phyloP scores from a whole-genome alignment of 2,329 filamentous ascomycete species.

The Diatrype stigma region DNA sequence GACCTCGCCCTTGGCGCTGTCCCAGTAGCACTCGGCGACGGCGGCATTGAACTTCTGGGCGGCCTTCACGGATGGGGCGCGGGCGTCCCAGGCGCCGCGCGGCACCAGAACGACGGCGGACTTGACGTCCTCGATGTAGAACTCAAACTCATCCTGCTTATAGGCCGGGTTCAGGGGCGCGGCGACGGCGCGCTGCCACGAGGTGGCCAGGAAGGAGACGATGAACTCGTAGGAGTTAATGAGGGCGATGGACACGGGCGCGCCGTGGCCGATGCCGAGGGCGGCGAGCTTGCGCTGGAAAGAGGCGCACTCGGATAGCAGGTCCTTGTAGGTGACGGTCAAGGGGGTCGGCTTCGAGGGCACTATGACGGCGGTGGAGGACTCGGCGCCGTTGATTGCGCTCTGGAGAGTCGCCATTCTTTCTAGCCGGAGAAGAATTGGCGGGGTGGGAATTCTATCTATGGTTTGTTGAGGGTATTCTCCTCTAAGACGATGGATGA shows the following conservation, averaged over 20 bases:
- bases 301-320: slow-evolving; percentile 59
- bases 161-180: slow-evolving; percentile 86
- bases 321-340: slow-evolving; percentile 65
- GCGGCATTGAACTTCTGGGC: slow-evolving; percentile 76
- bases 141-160: slow-evolving; percentile 87
- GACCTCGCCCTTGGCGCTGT: slow-evolving; percentile 59
- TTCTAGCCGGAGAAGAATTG: not conserved
- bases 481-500: slow-evolving; percentile 1
- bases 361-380: slow-evolving; percentile 64
- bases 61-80: slow-evolving; percentile 69
- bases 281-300: slow-evolving; percentile 77
- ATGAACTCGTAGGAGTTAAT: slow-evolving; percentile 87
- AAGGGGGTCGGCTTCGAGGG: slow-evolving; percentile 60
- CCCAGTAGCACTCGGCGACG: slow-evolving; percentile 84
- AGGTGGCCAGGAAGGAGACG: slow-evolving; percentile 77
- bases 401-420: slow-evolving; percentile 42
- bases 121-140: slow-evolving; percentile 84
- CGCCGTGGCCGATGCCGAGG: slow-evolving; percentile 64
- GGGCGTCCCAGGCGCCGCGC: slow-evolving; percentile 60
- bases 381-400: slow-evolving; percentile 42
- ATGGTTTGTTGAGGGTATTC: too few species aligned
- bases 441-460: too few species aligned
- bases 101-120: slow-evolving; percentile 76
- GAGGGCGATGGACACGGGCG: slow-evolving; percentile 77
- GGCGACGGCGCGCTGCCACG: slow-evolving; percentile 80